Conservation (phyloP, 2,329 filamentous ascomycete species). For the Cadophora malorum region DNA sequence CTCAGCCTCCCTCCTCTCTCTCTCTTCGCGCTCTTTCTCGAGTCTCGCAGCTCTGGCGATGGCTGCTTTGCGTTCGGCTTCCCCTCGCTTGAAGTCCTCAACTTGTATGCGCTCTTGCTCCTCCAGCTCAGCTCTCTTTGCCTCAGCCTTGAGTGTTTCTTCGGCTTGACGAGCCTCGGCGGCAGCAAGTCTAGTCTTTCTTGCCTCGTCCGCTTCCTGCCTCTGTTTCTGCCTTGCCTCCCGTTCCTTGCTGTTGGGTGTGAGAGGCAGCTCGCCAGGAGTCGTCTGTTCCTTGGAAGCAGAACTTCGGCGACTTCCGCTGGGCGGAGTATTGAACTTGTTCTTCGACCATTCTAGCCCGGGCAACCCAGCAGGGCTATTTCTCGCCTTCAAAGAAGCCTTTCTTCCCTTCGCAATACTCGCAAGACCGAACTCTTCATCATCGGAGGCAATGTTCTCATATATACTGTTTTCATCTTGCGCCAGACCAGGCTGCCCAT, state of each 20-base stretch:
- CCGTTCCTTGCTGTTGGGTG: conserved; percentile 38
- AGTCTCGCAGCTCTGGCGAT: conserved; percentile 31
- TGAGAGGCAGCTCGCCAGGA: conserved; percentile 37
- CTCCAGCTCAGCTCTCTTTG: conserved; percentile 26
- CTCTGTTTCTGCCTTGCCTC: conserved; percentile 29
- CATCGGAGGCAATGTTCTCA: conserved; percentile 40
- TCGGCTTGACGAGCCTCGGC: conserved; percentile 34
- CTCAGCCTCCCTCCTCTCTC: conserved; percentile 28
- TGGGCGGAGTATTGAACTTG: conserved; percentile 38
- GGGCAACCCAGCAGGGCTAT: conserved; percentile 30
- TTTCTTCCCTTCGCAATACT: conserved; percentile 31
- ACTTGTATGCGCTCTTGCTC: conserved; percentile 31
- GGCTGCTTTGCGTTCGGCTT: conserved; percentile 31
- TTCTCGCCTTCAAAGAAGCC: conserved; percentile 32
- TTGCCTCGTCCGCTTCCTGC: conserved; percentile 32
- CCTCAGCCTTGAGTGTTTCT: conserved; percentile 30
- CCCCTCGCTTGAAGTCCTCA: conserved; percentile 23
- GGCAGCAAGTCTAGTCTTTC: conserved; percentile 30
- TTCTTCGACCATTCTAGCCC: conserved; percentile 31
- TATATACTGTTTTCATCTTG: conserved; percentile 37
- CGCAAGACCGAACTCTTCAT: conserved; percentile 31
- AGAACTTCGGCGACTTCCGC: conserved; percentile 28
- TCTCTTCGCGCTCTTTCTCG: conserved; percentile 30
- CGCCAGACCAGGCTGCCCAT: conserved; percentile 19
- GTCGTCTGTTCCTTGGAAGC: conserved; percentile 25